Conservation (phyloP, 2,329 filamentous ascomycete genomes). For the Fonsecaea nubica region DNA sequence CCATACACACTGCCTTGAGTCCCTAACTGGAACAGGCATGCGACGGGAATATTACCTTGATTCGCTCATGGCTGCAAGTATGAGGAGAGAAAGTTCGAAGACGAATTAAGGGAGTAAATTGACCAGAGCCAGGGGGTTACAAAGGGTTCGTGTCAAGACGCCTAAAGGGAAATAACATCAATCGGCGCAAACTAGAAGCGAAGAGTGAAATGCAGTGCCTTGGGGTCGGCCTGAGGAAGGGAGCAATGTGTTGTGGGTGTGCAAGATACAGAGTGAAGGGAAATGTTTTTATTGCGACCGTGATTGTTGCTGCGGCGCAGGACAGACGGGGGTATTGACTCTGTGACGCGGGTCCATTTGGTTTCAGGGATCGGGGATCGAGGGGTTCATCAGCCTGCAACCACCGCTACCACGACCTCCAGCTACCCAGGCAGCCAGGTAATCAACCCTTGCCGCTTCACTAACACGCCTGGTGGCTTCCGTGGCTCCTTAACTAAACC, state of each 20-base stretch:
- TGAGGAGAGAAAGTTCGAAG: neutral
- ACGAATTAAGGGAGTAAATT: neutral
- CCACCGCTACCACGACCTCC: neutral
- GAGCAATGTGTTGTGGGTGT: neutral
- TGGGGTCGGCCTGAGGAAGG: neutral
- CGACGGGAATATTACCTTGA: slow-evolving; percentile 58
- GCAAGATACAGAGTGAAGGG: neutral
- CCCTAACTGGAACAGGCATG: neutral
- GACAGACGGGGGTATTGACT: slow-evolving; percentile 5
- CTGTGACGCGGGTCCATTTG: slow-evolving; percentile 17
- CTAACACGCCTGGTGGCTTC: neutral
- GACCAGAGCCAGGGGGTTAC: neutral
- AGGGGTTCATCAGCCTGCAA: neutral
- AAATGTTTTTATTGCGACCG: slow-evolving; percentile 15
- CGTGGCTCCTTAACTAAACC: neutral
- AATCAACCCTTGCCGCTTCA: neutral
- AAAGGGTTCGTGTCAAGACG: neutral
- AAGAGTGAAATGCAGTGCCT: neutral
- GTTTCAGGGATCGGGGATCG: slow-evolving; percentile 17
- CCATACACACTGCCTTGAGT: neutral
- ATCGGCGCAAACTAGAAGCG: neutral
- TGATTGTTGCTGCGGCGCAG: slow-evolving; percentile 18
- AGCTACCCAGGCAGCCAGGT: too few relatives aligned
- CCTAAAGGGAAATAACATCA: neutral
- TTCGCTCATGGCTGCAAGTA: slow-evolving; percentile 64